A percentile compares a stretch with the other conserved stretches of the same genome.
These are phyloP conservation scores for Chalciporus piperatus DNA, from an alignment of 768 basidiomycete species.

Conservation along the genomic window DNA sequence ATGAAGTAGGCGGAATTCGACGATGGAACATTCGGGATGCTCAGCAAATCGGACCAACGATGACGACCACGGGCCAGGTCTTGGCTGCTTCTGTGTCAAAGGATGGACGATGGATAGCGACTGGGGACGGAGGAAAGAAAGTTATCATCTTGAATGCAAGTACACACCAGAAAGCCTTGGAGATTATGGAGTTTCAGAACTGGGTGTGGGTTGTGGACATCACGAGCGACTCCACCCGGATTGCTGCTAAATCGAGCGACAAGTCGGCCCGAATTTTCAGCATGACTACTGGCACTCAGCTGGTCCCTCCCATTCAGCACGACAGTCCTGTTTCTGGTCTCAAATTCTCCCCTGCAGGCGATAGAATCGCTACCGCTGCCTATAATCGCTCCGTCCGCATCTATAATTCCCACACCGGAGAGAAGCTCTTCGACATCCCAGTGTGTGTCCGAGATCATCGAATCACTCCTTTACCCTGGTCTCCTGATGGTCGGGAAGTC, in stretches of 20 bases:
- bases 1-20: no score
- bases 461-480: no score
- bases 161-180: not conserved
- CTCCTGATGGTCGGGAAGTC: no score
- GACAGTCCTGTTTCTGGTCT: not conserved
- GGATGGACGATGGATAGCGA: slow-evolving; percentile 9
- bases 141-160: slow-evolving; percentile 3
- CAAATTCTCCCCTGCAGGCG: slow-evolving; percentile 6
- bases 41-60: not conserved
- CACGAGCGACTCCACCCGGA: slow-evolving; percentile 7
- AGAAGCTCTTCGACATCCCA: not conserved
- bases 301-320: slow-evolving; percentile 4
- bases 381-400: not conserved
- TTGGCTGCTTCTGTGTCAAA: not conserved
- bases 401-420: slow-evolving; percentile 4
- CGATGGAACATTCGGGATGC: no score
- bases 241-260: slow-evolving; percentile 7
- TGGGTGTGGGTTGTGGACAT: slow-evolving; percentile 5
- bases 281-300: not conserved
- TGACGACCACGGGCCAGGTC: not conserved
- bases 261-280: slow-evolving; percentile 4
- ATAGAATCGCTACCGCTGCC: not conserved
- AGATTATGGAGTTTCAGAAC: not conserved
- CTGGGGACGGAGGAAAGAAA: not conserved
- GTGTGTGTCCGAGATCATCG: no score